A percentile compares a stretch with the other conserved stretches of the same genome.
These are phyloP conservation scores for Sclerotinia minor DNA, from an alignment of 2,329 filamentous ascomycete genomes.

Conservation along the genomic window DNA sequence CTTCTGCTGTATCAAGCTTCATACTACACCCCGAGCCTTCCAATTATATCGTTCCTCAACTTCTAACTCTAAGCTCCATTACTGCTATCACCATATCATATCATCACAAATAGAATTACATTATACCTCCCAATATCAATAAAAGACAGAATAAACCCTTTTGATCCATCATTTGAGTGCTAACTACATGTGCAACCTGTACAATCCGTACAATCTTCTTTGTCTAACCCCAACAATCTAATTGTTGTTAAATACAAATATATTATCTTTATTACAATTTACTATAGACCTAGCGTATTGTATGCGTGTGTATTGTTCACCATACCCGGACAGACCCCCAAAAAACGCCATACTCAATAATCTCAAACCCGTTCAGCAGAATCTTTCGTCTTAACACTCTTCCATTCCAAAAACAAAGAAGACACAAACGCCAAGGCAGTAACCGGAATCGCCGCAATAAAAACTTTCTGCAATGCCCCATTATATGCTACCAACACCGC, in stretches of 20 bases:
- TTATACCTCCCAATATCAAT: no score
- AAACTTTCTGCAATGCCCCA: constrained; percentile 51
- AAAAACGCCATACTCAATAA: neutral
- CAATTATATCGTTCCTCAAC: no score
- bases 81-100: no score
- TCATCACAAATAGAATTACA: no score
- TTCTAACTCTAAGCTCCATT: no score
- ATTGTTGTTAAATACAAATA: neutral
- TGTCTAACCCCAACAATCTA: neutral
- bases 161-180: neutral
- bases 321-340: neutral
- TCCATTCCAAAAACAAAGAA: constrained; percentile 54
- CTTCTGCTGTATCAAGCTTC: no score
- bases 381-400: constrained; percentile 28
- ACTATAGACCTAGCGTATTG: neutral
- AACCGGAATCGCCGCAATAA: constrained; percentile 55
- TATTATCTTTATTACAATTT: neutral
- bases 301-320: neutral
- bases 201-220: constrained; percentile 7
- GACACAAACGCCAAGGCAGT: constrained; percentile 51
- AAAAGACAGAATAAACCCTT: constrained; percentile 5
- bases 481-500: constrained; percentile 56
- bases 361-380: neutral
- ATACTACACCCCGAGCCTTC: no score
- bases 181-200: neutral